These are phyloP conservation scores for Leonotis leonurus DNA, from an alignment of 257 asterid species.

Conservation along the genomic window DNA sequence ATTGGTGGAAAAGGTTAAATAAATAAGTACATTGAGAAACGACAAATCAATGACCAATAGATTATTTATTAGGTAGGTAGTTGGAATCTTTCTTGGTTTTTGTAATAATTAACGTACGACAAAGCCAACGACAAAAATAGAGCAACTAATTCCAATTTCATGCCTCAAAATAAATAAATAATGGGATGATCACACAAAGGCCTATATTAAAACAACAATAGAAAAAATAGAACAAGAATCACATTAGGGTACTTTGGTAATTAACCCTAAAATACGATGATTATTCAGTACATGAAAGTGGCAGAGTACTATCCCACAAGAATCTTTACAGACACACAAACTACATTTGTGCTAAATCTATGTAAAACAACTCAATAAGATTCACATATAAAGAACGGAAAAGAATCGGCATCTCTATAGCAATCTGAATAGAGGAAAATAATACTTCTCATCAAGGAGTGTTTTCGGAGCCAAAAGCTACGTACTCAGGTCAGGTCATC, in stretches of 20 bases:
- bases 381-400: neutral
- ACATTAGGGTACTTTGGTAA: no score
- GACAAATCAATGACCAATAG: neutral
- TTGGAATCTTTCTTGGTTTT: constrained; percentile 8
- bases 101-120: constrained; percentile 5
- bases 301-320: neutral
- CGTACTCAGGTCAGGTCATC: constrained; percentile 35
- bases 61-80: constrained; percentile 7
- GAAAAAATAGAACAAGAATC: neutral
- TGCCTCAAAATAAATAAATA: no score
- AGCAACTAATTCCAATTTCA: neutral
- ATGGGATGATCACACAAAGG: neutral
- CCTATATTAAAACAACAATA: neutral
- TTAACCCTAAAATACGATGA: neutral
- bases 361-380: neutral
- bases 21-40: neutral
- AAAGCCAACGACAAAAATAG: neutral
- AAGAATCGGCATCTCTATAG: neutral
- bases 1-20: neutral
- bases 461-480: neutral
- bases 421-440: neutral
- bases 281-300: neutral
- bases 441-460: neutral
- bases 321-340: neutral
- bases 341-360: neutral